A percentile compares a stretch with the other conserved stretches of the same genome.
phyloP scores from a whole-genome alignment of 2,329 filamentous ascomycete species.

The Macrophomina phaseolina region DNA sequence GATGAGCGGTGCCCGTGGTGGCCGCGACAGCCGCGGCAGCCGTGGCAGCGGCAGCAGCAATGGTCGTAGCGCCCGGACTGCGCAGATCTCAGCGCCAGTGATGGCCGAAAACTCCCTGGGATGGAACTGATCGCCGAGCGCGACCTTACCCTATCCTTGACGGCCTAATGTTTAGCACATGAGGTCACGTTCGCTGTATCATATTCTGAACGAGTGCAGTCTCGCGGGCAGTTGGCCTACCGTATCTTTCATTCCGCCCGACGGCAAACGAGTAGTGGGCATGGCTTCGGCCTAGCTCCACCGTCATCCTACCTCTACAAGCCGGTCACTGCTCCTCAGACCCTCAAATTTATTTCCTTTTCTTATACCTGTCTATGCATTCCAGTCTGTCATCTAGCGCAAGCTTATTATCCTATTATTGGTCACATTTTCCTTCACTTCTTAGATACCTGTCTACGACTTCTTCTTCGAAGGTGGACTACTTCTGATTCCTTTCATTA shows the following conservation, averaged over 20 bases:
- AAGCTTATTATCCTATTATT: constrained; percentile 38
- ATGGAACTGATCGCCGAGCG: constrained; percentile 73
- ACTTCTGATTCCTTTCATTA: constrained; percentile 25
- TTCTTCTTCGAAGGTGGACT: constrained; percentile 28
- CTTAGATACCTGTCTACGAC: constrained; percentile 50
- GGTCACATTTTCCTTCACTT: constrained; percentile 40
- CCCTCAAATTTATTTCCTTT: constrained; percentile 34
- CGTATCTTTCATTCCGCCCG: constrained; percentile 21
- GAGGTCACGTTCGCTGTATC: constrained; percentile 38
- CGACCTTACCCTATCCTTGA: constrained; percentile 5
- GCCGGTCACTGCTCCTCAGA: constrained; percentile 24
- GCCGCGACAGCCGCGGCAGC: constrained; percentile 42
- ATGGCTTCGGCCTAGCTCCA: not conserved
- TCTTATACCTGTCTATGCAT: constrained; percentile 45
- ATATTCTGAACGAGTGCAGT: constrained; percentile 33
- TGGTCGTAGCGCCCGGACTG: constrained; percentile 66
- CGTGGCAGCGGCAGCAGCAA: constrained; percentile 67
- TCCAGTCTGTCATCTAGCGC: constrained; percentile 32
- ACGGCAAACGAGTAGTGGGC: constrained; percentile 6
- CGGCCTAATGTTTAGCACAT: constrained; percentile 26
- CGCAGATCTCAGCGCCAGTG: constrained; percentile 85
- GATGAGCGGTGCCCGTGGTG: constrained; percentile 52
- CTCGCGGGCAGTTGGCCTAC: constrained; percentile 22
- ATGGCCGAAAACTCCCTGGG: constrained; percentile 94
- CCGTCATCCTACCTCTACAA: constrained; percentile 27